phyloP scores from a whole-genome alignment of 768 basidiomycete genomes.

The Bullera alba region DNA sequence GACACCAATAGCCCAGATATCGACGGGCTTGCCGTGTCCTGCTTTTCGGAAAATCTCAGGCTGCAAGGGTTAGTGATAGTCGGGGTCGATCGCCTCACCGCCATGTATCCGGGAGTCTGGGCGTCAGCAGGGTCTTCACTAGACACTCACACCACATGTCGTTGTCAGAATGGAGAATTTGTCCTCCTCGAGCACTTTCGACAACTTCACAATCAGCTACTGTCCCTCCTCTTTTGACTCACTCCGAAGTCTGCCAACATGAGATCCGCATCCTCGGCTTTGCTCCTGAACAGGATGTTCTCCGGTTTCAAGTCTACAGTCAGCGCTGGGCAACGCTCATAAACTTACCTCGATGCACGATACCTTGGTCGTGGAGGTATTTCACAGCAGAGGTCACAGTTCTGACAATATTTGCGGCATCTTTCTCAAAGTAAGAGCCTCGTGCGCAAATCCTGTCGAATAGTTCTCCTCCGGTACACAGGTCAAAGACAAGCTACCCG shows the following conservation, averaged over 20 bases:
- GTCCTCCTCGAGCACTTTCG: slow-evolving; percentile 78
- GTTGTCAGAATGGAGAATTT: slow-evolving; percentile 83
- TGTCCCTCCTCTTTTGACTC: slow-evolving; percentile 43
- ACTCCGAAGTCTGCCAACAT: slow-evolving; percentile 97
- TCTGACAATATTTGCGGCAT: slow-evolving; percentile 79
- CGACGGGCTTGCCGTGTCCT: slow-evolving; percentile 90
- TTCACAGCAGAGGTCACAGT: slow-evolving; percentile 80
- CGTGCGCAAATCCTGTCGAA: slow-evolving; percentile 98
- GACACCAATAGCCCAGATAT: slow-evolving; percentile 96
- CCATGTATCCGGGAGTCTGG: slow-evolving; percentile 43
- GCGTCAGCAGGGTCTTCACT: slow-evolving; percentile 22
- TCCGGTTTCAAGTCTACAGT: slow-evolving; percentile 84
- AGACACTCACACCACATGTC: slow-evolving; percentile 75
- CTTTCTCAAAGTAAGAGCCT: slow-evolving; percentile 91
- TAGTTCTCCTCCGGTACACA: slow-evolving; percentile 96
- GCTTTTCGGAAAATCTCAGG: slow-evolving; percentile 95
- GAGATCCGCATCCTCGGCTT: slow-evolving; percentile 83
- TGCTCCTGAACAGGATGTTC: slow-evolving; percentile 88
- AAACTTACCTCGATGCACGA: slow-evolving; percentile 75
- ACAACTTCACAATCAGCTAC: slow-evolving; percentile 18
- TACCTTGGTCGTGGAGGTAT: slow-evolving; percentile 83
- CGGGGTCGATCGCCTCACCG: slow-evolving; percentile 13
- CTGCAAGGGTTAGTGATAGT: slow-evolving; percentile 57
- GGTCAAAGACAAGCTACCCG: slow-evolving; percentile 80
- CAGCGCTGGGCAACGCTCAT: neutral